A percentile compares a stretch with the other conserved stretches of the same genome.
These are phyloP conservation scores for Cicer chorassanicum DNA, from an alignment of 306 rosid genomes.

Conservation along the genomic window DNA sequence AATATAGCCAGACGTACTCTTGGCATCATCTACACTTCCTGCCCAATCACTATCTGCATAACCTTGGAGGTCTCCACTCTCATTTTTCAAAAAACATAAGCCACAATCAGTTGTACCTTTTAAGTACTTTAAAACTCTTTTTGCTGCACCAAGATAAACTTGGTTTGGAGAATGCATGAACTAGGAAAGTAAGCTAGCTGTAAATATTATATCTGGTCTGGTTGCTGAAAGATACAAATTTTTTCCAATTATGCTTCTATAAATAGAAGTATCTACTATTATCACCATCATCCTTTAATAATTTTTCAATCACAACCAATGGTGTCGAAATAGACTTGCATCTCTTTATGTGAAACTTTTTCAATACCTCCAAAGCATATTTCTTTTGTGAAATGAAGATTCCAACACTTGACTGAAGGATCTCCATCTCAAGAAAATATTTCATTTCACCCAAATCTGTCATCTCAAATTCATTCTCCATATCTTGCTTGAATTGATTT, in stretches of 20 bases:
- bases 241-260: background rate
- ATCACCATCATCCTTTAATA: background rate
- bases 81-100: no score
- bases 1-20: no score
- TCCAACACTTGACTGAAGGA: background rate
- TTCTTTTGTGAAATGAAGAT: background rate
- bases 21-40: no score
- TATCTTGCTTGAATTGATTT: no score
- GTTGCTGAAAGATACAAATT: background rate
- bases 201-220: background rate
- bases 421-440: background rate
- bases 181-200: background rate
- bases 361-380: background rate
- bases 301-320: background rate
- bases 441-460: background rate
- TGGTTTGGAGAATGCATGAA: constrained; percentile 8
- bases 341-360: background rate
- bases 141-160: background rate
- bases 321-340: background rate
- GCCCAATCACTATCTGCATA: no score
- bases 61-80: no score
- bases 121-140: background rate
- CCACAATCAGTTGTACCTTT: no score
- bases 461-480: background rate
- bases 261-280: background rate